These are phyloP conservation scores for Phytophthora syringae DNA, from an alignment of 352 stramenopile species.

Conservation along the genomic window DNA sequence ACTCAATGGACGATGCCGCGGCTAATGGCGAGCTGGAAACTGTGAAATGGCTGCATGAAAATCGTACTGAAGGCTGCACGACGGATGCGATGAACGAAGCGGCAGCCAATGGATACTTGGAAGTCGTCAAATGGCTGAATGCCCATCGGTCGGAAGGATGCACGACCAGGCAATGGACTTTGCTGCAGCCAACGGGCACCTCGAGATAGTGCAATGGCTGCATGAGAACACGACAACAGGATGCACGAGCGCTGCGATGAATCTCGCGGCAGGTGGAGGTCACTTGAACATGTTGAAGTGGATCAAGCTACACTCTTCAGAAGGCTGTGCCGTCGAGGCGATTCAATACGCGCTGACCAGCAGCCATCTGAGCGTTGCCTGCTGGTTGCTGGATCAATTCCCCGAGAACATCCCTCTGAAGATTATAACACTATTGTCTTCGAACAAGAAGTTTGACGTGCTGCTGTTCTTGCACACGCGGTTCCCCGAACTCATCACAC, in stretches of 20 bases:
- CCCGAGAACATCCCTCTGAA: background rate
- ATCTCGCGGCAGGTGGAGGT: background rate
- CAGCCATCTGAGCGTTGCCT: too few species aligned
- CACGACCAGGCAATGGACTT: too few species aligned
- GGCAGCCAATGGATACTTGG: slow-evolving; percentile 5
- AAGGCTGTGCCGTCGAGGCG: background rate
- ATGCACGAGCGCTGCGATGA: slow-evolving; percentile 5
- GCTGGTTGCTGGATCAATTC: background rate
- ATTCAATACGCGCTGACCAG: background rate
- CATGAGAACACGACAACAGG: background rate
- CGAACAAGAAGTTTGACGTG: background rate
- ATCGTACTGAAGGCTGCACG: slow-evolving; percentile 2
- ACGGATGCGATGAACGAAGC: slow-evolving; percentile 7
- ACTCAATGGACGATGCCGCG: slow-evolving; percentile 11
- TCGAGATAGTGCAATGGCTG: too few species aligned
- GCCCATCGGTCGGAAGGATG: too few species aligned
- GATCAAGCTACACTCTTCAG: background rate
- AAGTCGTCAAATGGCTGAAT: too few species aligned
- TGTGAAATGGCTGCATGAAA: slow-evolving; percentile 9
- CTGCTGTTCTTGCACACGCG: slow-evolving; percentile 8
- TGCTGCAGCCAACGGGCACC: too few species aligned
- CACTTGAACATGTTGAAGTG: slow-evolving; percentile 6
- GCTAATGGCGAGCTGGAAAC: slow-evolving; percentile 4
- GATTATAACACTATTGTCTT: background rate
- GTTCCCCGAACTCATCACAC: background rate